Conservation (phyloP, 768 basidiomycete genomes). For the Macrocybe gigantea region DNA sequence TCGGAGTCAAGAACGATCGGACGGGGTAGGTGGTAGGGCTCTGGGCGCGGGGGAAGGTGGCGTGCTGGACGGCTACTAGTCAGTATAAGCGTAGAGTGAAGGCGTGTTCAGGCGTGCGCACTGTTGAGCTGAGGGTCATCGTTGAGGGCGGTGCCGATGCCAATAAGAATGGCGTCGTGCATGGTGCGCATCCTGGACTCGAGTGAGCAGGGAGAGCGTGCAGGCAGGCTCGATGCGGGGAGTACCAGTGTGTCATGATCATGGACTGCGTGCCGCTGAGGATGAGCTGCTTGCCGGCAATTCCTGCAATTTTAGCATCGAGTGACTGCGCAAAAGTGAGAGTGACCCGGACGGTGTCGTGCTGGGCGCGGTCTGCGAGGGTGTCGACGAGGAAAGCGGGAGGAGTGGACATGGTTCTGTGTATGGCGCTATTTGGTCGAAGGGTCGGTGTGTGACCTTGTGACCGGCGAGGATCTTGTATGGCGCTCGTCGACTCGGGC, state of each 20-base stretch:
- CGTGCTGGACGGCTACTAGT: conserved; percentile 35
- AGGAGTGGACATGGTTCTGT: conserved; percentile 2
- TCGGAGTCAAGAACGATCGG: conserved; percentile 81
- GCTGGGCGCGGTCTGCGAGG: conserved; percentile 13
- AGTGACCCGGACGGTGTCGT: conserved; percentile 39
- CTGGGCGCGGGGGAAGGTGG: conserved; percentile 40
- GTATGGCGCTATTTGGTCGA: neutral
- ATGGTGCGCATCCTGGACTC: conserved; percentile 74
- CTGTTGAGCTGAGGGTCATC: conserved; percentile 96
- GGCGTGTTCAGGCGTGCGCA: conserved; percentile 24
- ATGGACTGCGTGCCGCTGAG: conserved; percentile 86
- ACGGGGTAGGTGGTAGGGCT: conserved; percentile 50
- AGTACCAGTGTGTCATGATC: conserved; percentile 91
- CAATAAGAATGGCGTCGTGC: conserved; percentile 91
- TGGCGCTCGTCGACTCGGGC: too few species aligned
- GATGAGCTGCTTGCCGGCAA: conserved; percentile 63
- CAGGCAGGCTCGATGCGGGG: neutral
- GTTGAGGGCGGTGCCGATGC: conserved; percentile 83
- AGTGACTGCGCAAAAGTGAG: conserved; percentile 83
- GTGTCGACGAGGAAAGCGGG: conserved; percentile 20
- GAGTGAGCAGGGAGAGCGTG: neutral
- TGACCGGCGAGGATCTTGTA: too few species aligned
- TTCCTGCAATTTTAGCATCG: conserved; percentile 84
- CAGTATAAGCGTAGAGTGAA: neutral
- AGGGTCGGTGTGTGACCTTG: too few species aligned